Evolutionary conservation across 2,329 filamentous ascomycete species (phyloP).

Genomic region (Alternaria sp.): DNA sequence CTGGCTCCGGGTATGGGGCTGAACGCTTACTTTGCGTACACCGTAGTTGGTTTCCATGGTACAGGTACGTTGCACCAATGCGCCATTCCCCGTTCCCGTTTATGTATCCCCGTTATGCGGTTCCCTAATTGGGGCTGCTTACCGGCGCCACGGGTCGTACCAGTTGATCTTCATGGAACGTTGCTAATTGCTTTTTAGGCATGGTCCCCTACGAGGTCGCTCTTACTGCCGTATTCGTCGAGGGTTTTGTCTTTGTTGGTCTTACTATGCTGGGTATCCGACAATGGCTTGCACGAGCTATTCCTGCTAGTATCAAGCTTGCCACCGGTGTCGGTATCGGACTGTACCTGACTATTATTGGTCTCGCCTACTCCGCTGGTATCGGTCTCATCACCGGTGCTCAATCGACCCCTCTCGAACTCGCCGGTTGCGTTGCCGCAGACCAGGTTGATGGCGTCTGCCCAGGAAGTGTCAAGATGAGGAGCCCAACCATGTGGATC

Average conservation of each 20-base stretch:
- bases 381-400: conserved; percentile 79
- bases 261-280: conserved; percentile 76
- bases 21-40: conserved; percentile 87
- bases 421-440: conserved; percentile 74
- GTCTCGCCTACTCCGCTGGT: conserved; percentile 79
- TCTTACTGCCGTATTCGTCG: conserved; percentile 85
- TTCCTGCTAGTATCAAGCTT: conserved; percentile 84
- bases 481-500: conserved; percentile 83
- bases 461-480: conserved; percentile 73
- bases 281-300: conserved; percentile 71
- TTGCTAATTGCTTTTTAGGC: conserved; percentile 31
- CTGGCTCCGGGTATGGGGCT: conserved; percentile 79
- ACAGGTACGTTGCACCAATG: conserved; percentile 55
- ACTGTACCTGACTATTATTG: conserved; percentile 78
- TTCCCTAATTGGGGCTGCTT: conserved; percentile 2
- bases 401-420: conserved; percentile 70
- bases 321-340: conserved; percentile 87
- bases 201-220: conserved; percentile 76
- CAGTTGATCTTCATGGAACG: conserved; percentile 4
- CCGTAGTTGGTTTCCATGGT: conserved; percentile 79
- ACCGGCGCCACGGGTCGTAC: conserved; percentile 2
- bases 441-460: conserved; percentile 61
- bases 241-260: conserved; percentile 83
- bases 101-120: conserved; percentile 13
- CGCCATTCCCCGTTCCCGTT: conserved; percentile 22